Evolutionary conservation across 306 rosid species (phyloP).

Genomic region (Vigna nakashimae): DNA sequence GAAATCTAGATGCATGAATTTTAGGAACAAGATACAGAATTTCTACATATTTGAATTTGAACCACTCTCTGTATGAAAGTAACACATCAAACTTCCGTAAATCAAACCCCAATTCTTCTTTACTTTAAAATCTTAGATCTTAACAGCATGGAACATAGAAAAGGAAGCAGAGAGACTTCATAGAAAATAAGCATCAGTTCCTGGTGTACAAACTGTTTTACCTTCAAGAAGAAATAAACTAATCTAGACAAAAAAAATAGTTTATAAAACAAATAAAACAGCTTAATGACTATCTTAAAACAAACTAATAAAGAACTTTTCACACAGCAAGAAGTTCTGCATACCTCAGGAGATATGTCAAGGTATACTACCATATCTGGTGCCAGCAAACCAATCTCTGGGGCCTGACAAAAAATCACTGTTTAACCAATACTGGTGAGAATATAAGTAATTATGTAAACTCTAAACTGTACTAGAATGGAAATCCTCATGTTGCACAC

Average conservation of each 20-base stretch:
- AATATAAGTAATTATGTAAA: conserved; percentile 13
- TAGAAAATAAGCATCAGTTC: conserved; percentile 7
- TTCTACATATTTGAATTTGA: conserved; percentile 12
- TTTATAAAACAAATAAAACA: conserved; percentile 20
- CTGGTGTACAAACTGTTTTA: not conserved
- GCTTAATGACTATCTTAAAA: conserved; percentile 13
- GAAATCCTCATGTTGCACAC: not conserved
- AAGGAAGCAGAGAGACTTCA: not conserved
- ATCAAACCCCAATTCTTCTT: not conserved
- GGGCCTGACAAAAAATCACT: conserved; percentile 67
- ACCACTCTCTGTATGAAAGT: conserved; percentile 14
- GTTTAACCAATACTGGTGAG: conserved; percentile 16
- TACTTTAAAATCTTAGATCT: conserved; percentile 7
- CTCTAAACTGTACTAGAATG: conserved; percentile 19
- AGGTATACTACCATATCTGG: conserved; percentile 86
- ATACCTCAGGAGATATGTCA: conserved; percentile 88
- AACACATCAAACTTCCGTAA: not conserved
- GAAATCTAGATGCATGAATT: conserved; percentile 4
- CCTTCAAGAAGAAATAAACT: conserved; percentile 24
- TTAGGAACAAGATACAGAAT: not conserved
- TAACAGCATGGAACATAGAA: conserved; percentile 8
- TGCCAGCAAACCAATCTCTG: conserved; percentile 84
- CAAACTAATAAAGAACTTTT: conserved; percentile 25
- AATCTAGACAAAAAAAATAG: not conserved
- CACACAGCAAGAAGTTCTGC: conserved; percentile 18